Evolutionary conservation across 139 green algal species (phyloP).

Genomic region (Asterochloris erici): DNA sequence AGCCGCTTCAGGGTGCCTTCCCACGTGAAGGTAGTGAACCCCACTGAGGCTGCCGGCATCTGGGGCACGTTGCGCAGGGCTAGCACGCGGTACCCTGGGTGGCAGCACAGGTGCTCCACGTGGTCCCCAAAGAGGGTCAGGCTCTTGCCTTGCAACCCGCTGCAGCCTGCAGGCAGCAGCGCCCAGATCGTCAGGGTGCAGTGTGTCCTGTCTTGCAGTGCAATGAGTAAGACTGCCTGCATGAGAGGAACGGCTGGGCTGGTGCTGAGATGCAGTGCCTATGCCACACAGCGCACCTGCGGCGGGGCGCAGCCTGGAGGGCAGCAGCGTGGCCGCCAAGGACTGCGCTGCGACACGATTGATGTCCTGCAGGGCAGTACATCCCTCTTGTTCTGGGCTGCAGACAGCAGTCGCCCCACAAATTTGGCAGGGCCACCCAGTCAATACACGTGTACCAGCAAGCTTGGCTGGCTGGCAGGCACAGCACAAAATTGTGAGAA

Average conservation of each 20-base stretch:
- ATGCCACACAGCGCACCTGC: too few species aligned
- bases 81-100: constrained; percentile 56
- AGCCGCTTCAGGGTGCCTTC: constrained; percentile 51
- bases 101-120: constrained; percentile 50
- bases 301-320: constrained; percentile 4
- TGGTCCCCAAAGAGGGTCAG: constrained; percentile 48
- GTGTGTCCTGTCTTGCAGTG: too few species aligned
- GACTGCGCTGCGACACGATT: constrained; percentile 62
- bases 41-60: constrained; percentile 32
- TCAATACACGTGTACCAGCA: not conserved
- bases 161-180: constrained; percentile 3
- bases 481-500: too few species aligned
- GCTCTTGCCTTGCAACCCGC: not conserved
- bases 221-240: too few species aligned
- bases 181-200: not conserved
- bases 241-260: too few species aligned
- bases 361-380: constrained; percentile 49
- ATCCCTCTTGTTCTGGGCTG: too few species aligned
- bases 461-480: not conserved
- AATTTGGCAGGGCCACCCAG: too few species aligned
- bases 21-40: constrained; percentile 81
- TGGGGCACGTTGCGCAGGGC: constrained; percentile 47
- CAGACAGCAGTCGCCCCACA: not conserved
- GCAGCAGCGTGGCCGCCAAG: constrained; percentile 53
- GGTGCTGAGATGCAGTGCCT: too few species aligned